Percentiles rank a stretch among this genome's conserved stretches.
phyloP scores from a whole-genome alignment of 768 basidiomycete genomes.

The Macrolepiota fuliginosa region DNA sequence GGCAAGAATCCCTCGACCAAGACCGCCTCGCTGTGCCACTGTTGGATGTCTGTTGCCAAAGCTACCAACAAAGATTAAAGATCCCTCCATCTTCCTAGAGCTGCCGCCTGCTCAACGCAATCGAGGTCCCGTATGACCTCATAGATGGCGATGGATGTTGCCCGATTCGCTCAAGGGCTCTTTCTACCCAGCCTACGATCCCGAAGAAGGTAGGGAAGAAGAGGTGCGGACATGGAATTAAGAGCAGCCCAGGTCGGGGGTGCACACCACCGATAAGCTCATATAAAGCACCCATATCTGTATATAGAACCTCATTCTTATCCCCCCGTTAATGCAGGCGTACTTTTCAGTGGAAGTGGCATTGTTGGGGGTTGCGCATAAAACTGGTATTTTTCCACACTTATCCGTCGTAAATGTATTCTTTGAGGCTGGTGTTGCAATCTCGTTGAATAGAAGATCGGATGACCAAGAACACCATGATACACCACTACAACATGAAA shows the following conservation, averaged over 20 bases:
- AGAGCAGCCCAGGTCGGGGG: conserved; percentile 86
- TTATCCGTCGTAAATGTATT: too few species aligned
- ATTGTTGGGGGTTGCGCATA: too few species aligned
- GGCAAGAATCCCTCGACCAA: conserved; percentile 92
- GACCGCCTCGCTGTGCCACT: conserved; percentile 92
- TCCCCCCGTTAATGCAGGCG: too few species aligned
- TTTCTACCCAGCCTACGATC: conserved; percentile 67
- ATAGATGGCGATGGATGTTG: too few species aligned
- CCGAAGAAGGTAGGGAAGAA: conserved; percentile 59
- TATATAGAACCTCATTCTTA: too few species aligned
- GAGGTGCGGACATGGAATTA: conserved; percentile 68
- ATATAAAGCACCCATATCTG: conserved; percentile 96
- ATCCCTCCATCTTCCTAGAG: conserved; percentile 66
- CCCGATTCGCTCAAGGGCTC: too few species aligned
- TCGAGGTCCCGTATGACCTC: conserved; percentile 76
- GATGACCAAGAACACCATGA: too few species aligned
- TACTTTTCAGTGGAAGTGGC: too few species aligned
- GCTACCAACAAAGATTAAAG: conserved; percentile 83
- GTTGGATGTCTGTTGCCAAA: conserved; percentile 84
- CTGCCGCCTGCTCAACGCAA: conserved; percentile 88
- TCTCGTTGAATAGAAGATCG: too few species aligned
- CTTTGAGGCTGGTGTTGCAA: too few species aligned
- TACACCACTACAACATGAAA: too few species aligned
- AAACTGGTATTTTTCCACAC: too few species aligned
- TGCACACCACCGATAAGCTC: conserved; percentile 92